These are phyloP conservation scores for Hymenoscyphus fructigenus DNA, from an alignment of 2,329 filamentous ascomycete species.

Conservation along the genomic window DNA sequence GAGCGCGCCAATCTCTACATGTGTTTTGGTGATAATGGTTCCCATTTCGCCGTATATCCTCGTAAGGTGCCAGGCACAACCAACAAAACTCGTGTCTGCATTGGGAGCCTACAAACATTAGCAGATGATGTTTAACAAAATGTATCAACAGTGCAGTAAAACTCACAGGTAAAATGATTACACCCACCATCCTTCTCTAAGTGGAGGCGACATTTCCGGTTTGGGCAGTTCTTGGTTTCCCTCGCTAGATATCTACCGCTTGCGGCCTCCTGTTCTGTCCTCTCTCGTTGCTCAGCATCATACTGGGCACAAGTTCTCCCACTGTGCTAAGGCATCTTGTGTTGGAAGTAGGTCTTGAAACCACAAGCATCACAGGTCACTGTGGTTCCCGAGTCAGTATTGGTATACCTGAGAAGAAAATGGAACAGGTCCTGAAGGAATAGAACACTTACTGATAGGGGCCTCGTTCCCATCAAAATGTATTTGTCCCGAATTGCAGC, in stretches of 20 bases:
- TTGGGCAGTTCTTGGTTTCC: not conserved
- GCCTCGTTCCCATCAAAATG: not conserved
- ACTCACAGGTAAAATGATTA: slow-evolving; percentile 25
- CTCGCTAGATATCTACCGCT: slow-evolving; percentile 5
- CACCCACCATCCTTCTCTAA: slow-evolving; percentile 23
- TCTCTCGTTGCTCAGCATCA: slow-evolving; percentile 29
- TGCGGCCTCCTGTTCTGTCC: slow-evolving; percentile 17
- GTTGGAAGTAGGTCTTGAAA: slow-evolving; percentile 45
- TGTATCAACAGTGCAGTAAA: not conserved
- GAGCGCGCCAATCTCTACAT: not conserved
- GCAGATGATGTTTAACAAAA: not conserved
- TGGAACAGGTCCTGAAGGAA: too few relatives aligned
- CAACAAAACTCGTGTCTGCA: not conserved
- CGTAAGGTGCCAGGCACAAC: not conserved
- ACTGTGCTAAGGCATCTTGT: slow-evolving; percentile 45
- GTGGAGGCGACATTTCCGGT: too few relatives aligned
- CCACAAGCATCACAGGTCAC: slow-evolving; percentile 43
- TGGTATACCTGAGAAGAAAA: slow-evolving; percentile 37
- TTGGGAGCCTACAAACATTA: not conserved
- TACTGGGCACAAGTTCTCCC: slow-evolving; percentile 43
- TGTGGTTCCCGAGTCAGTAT: slow-evolving; percentile 38
- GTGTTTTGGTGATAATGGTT: not conserved
- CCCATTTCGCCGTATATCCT: not conserved
- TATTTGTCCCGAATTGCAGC: slow-evolving; percentile 48
- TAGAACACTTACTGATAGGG: not conserved